Evolutionary conservation across 306 rosid genomes (phyloP), one percentile per base, ranked within the genome.

Genomic region (Acacia acuminata): DNA sequence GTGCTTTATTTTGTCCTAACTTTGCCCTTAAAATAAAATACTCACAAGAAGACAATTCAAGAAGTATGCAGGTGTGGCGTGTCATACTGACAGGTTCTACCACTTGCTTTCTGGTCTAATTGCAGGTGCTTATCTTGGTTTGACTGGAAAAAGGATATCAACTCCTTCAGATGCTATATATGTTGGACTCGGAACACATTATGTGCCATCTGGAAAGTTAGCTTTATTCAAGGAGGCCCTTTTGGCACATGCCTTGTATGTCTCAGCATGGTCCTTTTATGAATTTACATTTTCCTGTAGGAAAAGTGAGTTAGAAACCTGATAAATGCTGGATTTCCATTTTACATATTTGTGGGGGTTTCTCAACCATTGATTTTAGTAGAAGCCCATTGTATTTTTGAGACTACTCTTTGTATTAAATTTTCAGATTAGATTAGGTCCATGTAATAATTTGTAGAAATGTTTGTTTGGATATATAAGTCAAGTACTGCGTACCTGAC

Each of bases 151-250:
- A 87, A 91, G 97, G 86, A 87, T 94, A 79, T 88, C 92, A 10
- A 89, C 96, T 47, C 94, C 99, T 75, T 76, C 96, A 8, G 99
- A 96, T 89, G 97, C 99, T 44, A 87, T 96, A 79, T 96, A 84
- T 79, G 92, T 85, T 73, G 97, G 99, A 34, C 90, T 96, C 34
- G 99, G 99, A 84, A 88, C 99, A 73, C 98, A 96, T 88, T 96
- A 87, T 69, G 97, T 96, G 80, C 94, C 94, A 51, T 96, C 98
- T 47, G 94, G 94, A 82, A 94, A 86, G 90, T 81, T 96, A 76
- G 88, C 88, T 32, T 84, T 90, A 67, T 88, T 96, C 85, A 96
- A 91, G 91, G 98, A 92, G 85, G 92, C 94, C 77, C 94, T 96
- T 86, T 88, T 94, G 86, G 92, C 91, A 42, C 77, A 87, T 71